These are phyloP conservation scores for Lecanoromycetidae sp. DNA, from an alignment of 2,329 filamentous ascomycete genomes.

Conservation along the genomic window DNA sequence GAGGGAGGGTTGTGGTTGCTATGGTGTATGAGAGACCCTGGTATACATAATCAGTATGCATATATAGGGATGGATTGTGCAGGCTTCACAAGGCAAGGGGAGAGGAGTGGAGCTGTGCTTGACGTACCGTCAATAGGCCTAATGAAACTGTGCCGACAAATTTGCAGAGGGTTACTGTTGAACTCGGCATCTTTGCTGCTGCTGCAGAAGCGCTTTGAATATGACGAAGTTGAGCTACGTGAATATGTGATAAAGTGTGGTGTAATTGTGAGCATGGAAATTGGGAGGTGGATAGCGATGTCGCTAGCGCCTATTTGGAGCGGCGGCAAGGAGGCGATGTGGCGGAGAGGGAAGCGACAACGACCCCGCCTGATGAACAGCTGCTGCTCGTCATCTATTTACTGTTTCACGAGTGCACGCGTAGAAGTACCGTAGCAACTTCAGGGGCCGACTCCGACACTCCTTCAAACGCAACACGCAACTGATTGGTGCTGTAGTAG, in stretches of 20 bases:
- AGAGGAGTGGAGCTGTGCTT: slow-evolving; percentile 7
- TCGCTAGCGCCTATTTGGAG: slow-evolving; percentile 1
- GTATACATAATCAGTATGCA: not conserved
- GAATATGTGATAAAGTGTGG: too few relatives aligned
- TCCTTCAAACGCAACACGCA: too few relatives aligned
- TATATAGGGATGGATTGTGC: slow-evolving; percentile 7
- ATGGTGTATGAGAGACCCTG: slow-evolving; percentile 85
- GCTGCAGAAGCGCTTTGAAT: not conserved
- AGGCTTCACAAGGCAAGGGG: slow-evolving; percentile 10
- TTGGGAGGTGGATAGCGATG: not conserved
- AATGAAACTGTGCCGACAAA: slow-evolving; percentile 86
- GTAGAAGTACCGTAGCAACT: too few relatives aligned
- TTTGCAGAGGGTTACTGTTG: slow-evolving; percentile 67
- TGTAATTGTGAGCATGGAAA: not conserved
- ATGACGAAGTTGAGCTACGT: not conserved
- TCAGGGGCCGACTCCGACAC: too few relatives aligned
- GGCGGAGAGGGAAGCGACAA: not conserved
- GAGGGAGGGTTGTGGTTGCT: slow-evolving; percentile 65
- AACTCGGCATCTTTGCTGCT: slow-evolving; percentile 30
- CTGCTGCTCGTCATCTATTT: not conserved
- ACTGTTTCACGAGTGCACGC: too few relatives aligned
- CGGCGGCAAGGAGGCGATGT: not conserved
- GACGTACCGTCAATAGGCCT: slow-evolving; percentile 71
- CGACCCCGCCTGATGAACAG: not conserved
- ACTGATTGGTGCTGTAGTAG: too few relatives aligned